Evolutionary conservation across 1,284 basidiomycete species (phyloP).

Genomic region (Apiotrichum veenhuisii): DNA sequence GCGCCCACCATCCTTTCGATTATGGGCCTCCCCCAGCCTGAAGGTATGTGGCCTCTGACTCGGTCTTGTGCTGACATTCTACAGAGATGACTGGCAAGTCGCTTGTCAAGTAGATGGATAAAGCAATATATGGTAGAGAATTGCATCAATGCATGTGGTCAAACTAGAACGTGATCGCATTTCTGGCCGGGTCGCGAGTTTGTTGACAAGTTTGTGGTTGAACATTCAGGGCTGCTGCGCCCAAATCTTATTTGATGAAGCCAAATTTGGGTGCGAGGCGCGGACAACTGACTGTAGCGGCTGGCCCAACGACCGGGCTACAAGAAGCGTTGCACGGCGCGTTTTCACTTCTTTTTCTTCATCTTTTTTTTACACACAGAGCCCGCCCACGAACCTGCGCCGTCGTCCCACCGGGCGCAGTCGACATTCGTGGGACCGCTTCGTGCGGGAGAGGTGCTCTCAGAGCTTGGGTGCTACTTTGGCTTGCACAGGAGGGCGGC

Average conservation of each 20-base stretch:
- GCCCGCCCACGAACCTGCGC: conserved; percentile 18
- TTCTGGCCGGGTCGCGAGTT: no score
- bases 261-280: no score
- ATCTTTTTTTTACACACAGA: conserved; percentile 15
- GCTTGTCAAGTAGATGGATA: conserved; percentile 11
- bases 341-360: conserved; percentile 1
- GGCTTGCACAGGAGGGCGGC: conserved; percentile 16
- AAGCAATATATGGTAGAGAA: not conserved
- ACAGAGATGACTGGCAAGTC: conserved; percentile 21
- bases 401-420: conserved; percentile 3
- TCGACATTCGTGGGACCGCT: conserved; percentile 17
- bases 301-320: not conserved
- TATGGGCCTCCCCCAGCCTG: conserved; percentile 54
- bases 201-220: not conserved
- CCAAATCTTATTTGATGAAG: no score
- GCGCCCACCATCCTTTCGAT: conserved; percentile 78
- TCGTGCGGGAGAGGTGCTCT: conserved; percentile 9
- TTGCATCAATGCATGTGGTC: not conserved
- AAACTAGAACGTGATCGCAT: not conserved
- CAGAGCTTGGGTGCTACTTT: conserved; percentile 23
- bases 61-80: not conserved
- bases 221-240: no score
- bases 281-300: no score
- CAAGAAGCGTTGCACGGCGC: not conserved
- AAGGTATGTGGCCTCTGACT: conserved; percentile 22